A percentile compares a stretch with the other conserved stretches of the same genome.
phyloP scores from a whole-genome alignment of 2,329 filamentous ascomycete genomes.

The Diplodia intermedia region DNA sequence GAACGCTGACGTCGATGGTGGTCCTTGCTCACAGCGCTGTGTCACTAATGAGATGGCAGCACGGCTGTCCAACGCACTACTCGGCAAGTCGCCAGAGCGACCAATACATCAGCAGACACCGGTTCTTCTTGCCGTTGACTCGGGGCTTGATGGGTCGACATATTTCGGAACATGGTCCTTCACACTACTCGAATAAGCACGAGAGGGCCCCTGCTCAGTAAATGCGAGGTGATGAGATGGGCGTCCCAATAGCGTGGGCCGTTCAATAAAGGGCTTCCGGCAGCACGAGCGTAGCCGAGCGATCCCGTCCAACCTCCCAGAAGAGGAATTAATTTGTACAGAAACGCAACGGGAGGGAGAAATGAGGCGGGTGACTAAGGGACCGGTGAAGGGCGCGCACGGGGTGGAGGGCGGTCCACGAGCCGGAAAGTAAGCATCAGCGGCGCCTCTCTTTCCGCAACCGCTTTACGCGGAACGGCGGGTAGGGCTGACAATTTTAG shows the following conservation, averaged over 20 bases:
- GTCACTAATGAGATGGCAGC: neutral
- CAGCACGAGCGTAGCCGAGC: neutral
- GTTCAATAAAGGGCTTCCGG: constrained; percentile 11
- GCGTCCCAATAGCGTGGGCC: constrained; percentile 12
- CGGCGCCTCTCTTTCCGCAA: neutral
- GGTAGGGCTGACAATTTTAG: constrained; percentile 28
- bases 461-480: constrained; percentile 19
- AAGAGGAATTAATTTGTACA: constrained; percentile 8
- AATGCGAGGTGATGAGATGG: constrained; percentile 17
- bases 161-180: constrained; percentile 5
- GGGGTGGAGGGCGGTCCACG: neutral
- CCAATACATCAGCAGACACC: neutral
- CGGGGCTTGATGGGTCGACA: neutral
- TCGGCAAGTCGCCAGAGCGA: neutral
- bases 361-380: constrained; percentile 28
- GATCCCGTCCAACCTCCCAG: neutral
- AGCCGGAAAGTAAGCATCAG: neutral
- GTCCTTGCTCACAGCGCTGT: constrained; percentile 5
- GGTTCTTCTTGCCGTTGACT: neutral
- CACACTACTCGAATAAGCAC: neutral
- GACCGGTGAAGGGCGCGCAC: constrained; percentile 23
- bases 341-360: neutral
- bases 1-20: neutral
- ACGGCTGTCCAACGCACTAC: neutral
- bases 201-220: neutral